A percentile compares a stretch with the other conserved stretches of the same genome.
phyloP scores from a whole-genome alignment of 768 basidiomycete species.

The Termitomyces sp. region DNA sequence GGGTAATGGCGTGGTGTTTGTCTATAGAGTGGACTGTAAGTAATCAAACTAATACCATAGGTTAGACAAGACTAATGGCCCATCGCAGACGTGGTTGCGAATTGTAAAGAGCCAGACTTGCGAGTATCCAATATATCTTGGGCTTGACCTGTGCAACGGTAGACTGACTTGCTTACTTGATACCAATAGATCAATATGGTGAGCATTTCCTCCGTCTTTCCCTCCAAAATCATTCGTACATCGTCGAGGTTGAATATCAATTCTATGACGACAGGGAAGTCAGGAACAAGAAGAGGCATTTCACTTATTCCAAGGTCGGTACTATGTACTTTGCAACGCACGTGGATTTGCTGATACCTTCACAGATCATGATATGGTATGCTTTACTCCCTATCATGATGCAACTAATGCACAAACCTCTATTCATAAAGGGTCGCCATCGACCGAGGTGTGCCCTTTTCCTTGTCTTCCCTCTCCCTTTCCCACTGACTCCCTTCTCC shows the following conservation, averaged over 20 bases:
- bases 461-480: not conserved
- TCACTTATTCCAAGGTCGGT: slow-evolving; percentile 81
- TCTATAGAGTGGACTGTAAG: slow-evolving; percentile 66
- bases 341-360: slow-evolving; percentile 19
- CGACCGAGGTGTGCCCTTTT: slow-evolving; percentile 58
- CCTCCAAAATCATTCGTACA: no score
- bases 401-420: not conserved
- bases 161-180: not conserved
- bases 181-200: slow-evolving; percentile 71
- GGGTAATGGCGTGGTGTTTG: not conserved
- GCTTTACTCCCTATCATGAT: not conserved
- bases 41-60: not conserved
- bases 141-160: not conserved
- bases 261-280: slow-evolving; percentile 64
- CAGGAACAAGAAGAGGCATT: slow-evolving; percentile 76
- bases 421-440: slow-evolving; percentile 73
- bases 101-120: slow-evolving; percentile 75
- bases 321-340: not conserved
- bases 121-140: slow-evolving; percentile 29
- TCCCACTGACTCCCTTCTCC: not conserved
- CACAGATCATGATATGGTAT: slow-evolving; percentile 85
- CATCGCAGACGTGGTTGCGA: slow-evolving; percentile 61
- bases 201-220: no score
- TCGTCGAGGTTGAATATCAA: no score
- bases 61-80: not conserved